phyloP scores from a whole-genome alignment of 768 basidiomycete genomes.

The Pulveroboletus sp. region DNA sequence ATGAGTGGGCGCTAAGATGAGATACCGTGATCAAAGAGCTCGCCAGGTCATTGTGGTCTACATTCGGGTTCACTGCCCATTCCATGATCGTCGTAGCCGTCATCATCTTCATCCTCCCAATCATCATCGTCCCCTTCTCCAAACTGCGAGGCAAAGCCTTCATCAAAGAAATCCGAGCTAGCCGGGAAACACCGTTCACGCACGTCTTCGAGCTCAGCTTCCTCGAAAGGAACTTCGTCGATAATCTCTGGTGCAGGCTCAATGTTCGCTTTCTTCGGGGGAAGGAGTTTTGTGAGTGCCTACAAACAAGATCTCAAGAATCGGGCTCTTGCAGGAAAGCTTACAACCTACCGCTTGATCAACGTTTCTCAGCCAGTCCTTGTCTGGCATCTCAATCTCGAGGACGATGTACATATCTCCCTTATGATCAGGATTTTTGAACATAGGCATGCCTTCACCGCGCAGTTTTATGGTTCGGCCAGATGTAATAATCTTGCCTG shows the following conservation, averaged over 20 bases:
- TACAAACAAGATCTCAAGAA: conserved; percentile 28
- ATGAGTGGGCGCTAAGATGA: conserved; percentile 8
- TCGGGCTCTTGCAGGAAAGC: neutral
- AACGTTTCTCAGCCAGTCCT: conserved; percentile 67
- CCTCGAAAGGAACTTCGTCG: conserved; percentile 68
- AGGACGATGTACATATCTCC: conserved; percentile 83
- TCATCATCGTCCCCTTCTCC: conserved; percentile 67
- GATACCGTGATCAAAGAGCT: conserved; percentile 8
- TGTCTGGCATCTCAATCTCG: conserved; percentile 83
- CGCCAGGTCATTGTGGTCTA: conserved; percentile 48
- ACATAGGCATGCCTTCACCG: conserved; percentile 87
- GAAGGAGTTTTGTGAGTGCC: conserved; percentile 64
- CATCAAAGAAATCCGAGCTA: conserved; percentile 74
- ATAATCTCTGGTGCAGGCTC: conserved; percentile 69
- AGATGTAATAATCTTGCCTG: conserved; percentile 70
- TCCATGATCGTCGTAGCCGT: conserved; percentile 43
- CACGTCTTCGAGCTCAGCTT: conserved; percentile 78
- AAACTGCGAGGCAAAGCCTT: conserved; percentile 64
- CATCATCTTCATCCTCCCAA: conserved; percentile 70
- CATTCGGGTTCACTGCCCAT: conserved; percentile 52
- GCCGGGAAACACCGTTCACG: conserved; percentile 75
- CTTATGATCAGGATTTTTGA: conserved; percentile 59
- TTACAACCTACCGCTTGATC: conserved; percentile 49
- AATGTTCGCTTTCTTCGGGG: conserved; percentile 71
- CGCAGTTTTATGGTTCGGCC: conserved; percentile 71